Percentiles rank a stretch among this genome's conserved stretches.
phyloP scores from a whole-genome alignment of 2,329 filamentous ascomycete genomes.

The Phaeoacremonium minimum region DNA sequence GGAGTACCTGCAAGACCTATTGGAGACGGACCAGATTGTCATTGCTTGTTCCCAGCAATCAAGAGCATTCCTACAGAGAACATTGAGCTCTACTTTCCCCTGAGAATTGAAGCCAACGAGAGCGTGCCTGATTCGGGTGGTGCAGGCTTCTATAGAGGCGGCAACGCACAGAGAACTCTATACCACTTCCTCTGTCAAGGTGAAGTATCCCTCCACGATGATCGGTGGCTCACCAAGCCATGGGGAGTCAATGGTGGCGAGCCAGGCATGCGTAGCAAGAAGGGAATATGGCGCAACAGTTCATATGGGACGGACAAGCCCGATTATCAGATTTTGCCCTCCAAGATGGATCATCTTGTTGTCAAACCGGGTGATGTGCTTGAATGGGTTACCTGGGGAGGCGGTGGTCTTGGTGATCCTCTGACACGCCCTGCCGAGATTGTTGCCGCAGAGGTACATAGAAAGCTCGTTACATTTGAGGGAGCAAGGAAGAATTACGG shows the following conservation, averaged over 20 bases:
- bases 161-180: conserved; percentile 41
- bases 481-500: conserved; percentile 39
- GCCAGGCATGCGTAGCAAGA: conserved; percentile 35
- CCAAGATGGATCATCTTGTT: conserved; percentile 41
- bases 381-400: conserved; percentile 46
- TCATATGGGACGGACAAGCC: conserved; percentile 22
- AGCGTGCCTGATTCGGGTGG: conserved; percentile 42
- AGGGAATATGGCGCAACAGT: conserved; percentile 35
- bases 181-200: conserved; percentile 40
- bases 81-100: conserved; percentile 41
- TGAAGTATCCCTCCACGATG: conserved; percentile 42
- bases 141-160: conserved; percentile 39
- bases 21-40: conserved; percentile 42
- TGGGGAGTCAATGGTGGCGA: conserved; percentile 42
- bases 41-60: conserved; percentile 45
- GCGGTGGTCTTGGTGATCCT: conserved; percentile 41
- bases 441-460: conserved; percentile 40
- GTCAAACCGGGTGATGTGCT: conserved; percentile 40
- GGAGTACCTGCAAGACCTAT: conserved; percentile 41
- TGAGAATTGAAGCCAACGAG: conserved; percentile 44
- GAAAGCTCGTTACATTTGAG: conserved; percentile 34
- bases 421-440: conserved; percentile 33
- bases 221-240: conserved; percentile 43
- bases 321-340: conserved; percentile 27
- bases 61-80: conserved; percentile 44